Base-by-base conservation (phyloP, 345 rosid species). In the Populus nigra region DNA sequence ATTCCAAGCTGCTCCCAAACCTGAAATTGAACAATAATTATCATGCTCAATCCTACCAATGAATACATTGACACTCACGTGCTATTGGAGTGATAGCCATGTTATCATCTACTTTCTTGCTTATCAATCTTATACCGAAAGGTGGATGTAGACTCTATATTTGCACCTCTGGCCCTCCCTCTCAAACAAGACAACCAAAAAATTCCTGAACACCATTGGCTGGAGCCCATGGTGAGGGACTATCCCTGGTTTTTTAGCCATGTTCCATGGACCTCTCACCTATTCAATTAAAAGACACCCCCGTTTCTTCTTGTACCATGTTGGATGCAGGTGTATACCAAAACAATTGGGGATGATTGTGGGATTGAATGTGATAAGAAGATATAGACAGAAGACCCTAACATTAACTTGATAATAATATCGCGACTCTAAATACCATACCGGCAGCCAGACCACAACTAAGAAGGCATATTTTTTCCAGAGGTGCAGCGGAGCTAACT, bases 1-100 rank as follows among this genome's bases (percentile, higher is more conserved):
- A 78, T 95, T 95, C 98, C 98, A 95, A 45, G 98, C 99, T 3
- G 98, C 98, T 68, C 99, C 99, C 82, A 95, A 86, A 75, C 99
- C 99, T 93, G 71, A 49, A 77, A 61, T 73, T 15, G 31, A 45
- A 67, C 67, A 33, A 27, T 73, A 65, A 1, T 17, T 74, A 29
- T 75, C 39, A 49, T 10, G 41, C 35, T 31, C 13, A 49, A 41
- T 12, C 12, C 55, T 10, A 33, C 9, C 5, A 29, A 55, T 1
- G 29, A 35, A 29, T 65, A 0, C 50, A 47, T 65, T 16, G 13
- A n/a, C 18, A 49, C 5, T 71, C 23, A 33, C 25, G 50, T 8
- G n/a, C 33, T 13, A 25, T 73, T 9, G 25, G 31, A 17, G n/a
- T 62, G 11, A 73, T 25, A n/a, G 4, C 41, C 50, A 38, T 31